Conservation (phyloP, 2,329 filamentous ascomycete species). For the Orbilia brochopaga region DNA sequence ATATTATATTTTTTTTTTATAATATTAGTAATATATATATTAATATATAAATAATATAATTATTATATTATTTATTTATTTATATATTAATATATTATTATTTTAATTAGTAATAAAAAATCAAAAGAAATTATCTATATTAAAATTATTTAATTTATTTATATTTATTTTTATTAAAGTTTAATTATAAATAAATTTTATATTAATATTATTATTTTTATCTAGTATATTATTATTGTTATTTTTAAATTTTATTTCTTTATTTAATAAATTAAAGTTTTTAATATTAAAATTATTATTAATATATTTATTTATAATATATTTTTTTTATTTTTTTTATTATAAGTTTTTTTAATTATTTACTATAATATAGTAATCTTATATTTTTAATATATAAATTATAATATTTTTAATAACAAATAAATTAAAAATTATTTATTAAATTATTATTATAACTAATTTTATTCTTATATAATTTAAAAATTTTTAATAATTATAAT, state of each 20-base stretch:
- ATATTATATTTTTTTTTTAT: not conserved
- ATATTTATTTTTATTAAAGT: not conserved
- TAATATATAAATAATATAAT: not conserved
- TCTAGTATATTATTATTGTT: no score
- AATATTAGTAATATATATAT: not conserved
- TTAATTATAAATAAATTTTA: not conserved
- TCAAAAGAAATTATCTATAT: not conserved
- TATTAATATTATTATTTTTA: not conserved
- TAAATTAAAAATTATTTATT: not conserved
- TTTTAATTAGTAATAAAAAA: not conserved
- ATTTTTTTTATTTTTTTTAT: no score
- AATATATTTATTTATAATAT: no score
- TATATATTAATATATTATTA: not conserved
- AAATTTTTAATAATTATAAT: conserved; percentile 2
- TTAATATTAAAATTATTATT: not conserved
- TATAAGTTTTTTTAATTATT: no score
- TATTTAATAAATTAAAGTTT: not conserved
- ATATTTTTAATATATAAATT: not conserved
- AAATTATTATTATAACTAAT: not conserved
- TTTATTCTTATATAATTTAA: conserved; percentile 5
- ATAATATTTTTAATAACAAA: not conserved
- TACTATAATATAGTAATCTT: not conserved
- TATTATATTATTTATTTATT: not conserved
- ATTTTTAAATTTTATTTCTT: no score
- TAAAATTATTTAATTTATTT: not conserved